Evolutionary conservation across 1,139 yeast genomes (phyloP), one percentile per base, ranked within the genome.

Genomic region (Blastobotrys malaysiensis): DNA sequence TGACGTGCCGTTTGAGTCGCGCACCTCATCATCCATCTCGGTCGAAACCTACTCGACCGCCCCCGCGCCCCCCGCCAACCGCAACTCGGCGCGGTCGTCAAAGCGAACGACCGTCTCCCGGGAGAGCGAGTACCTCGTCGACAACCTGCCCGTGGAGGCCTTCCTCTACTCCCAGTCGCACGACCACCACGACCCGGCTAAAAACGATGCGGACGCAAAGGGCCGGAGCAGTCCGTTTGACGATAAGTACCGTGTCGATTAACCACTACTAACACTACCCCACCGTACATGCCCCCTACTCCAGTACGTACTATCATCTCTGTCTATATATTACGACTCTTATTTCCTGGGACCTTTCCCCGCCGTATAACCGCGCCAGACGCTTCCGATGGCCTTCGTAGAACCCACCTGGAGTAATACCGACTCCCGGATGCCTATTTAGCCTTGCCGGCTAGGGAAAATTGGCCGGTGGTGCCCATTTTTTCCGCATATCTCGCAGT

Each of bases 131-230:
- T 62, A 62, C 53, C 57, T 61, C 19, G 55, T 57, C 31, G 60
- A 59, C 24, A 63, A 62, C 45, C 56, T 62, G 44, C 65, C 65
- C 6, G 52, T 57, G 19, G 65, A 62, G 43, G 64, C 64, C 3
- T 57, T 51, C 44, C 51, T 61, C 31, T 59, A 59, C 43, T 59
- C 65, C 24, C 53, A 57, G 45, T 53, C 51, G 9, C 55, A 52
- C 11, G 55, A 56, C 11, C 20, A 48, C 13, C 20, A 49, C 9
- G 54, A 52, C 18, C 48, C 31, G 9, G 57, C 55, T 9, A 46
- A 50, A 22, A 51, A 53, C 18, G 54, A 46, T 26, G 51, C 43
- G 51, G 13, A 53, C 48, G 31, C 27, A 46, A 49, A 49, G 50
- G 61, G 61, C 44, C 54, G 62, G 45, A 19, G 52, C 44, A 59